Percentiles rank a stretch among this genome's conserved stretches.
These are phyloP conservation scores for Aspergillus neotritici DNA, from an alignment of 2,329 filamentous ascomycete species.

Conservation along the genomic window DNA sequence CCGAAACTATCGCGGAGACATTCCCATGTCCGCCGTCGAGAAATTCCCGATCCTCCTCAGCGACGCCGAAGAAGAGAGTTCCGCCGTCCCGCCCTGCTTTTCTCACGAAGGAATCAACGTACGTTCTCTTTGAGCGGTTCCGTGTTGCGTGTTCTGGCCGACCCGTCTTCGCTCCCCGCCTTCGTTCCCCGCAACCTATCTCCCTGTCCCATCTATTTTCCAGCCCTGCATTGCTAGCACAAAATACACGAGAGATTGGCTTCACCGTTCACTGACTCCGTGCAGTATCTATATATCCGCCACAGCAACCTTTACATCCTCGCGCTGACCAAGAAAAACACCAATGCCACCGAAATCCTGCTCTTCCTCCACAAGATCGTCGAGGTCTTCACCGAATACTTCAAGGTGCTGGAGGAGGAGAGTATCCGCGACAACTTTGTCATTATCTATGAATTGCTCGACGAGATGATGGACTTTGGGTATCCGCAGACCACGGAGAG, in stretches of 20 bases:
- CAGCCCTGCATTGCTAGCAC: background rate
- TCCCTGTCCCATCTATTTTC: slow-evolving; percentile 1
- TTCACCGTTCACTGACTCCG: slow-evolving; percentile 2
- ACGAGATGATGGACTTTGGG: slow-evolving; percentile 99
- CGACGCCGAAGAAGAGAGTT: slow-evolving; percentile 98
- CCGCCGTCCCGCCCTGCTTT: slow-evolving; percentile 94
- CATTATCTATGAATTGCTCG: slow-evolving; percentile 95
- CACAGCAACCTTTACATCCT: slow-evolving; percentile 99
- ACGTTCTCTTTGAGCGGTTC: slow-evolving; percentile 34
- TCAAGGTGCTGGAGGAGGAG: slow-evolving; percentile 97
- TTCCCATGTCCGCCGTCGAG: slow-evolving; percentile 98
- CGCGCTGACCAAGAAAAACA: slow-evolving; percentile 96
- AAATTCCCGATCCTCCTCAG: slow-evolving; percentile 93
- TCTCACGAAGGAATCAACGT: slow-evolving; percentile 98
- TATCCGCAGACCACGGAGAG: slow-evolving; percentile 97
- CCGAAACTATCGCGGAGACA: slow-evolving; percentile 96
- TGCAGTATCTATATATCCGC: slow-evolving; percentile 93
- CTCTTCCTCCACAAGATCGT: slow-evolving; percentile 97
- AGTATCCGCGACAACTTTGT: slow-evolving; percentile 99
- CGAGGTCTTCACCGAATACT: slow-evolving; percentile 99
- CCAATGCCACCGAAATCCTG: slow-evolving; percentile 96
- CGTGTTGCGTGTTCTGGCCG: slow-evolving; percentile 4
- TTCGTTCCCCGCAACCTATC: slow-evolving; percentile 15
- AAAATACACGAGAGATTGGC: background rate
- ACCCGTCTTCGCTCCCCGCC: slow-evolving; percentile 6